Evolutionary conservation across 2,329 filamentous ascomycete genomes (phyloP), one percentile per base, ranked within the genome.

Genomic region (Microthyrium microscopicum): DNA sequence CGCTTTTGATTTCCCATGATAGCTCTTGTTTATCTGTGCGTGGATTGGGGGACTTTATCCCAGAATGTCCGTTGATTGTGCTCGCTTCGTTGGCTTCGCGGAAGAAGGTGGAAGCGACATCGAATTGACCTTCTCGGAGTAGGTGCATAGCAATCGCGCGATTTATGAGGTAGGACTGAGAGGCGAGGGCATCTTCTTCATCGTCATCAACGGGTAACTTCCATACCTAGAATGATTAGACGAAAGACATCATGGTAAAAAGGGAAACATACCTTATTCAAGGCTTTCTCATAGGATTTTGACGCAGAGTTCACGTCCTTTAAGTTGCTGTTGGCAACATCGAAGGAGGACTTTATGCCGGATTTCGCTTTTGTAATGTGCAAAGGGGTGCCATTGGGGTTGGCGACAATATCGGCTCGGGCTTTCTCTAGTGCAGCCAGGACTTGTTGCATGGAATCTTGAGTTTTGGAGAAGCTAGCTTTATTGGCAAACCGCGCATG

Each of bases 61-160:
- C n/a, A n/a, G n/a, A n/a, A n/a, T n/a, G n/a, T n/a, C n/a, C n/a
- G n/a, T n/a, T n/a, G n/a, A n/a, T n/a, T n/a, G n/a, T n/a, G n/a
- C n/a, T n/a, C n/a, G n/a, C 50, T 39, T 42, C 55, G 34, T 61
- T 56, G 20, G 68, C 70, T 60, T 95, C 89, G 11, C 68, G 61
- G 31, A 93, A 70, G 45, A 98, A 94, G 2, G 76, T 83, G 12
- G 76, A 73, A 9, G 87, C 87, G 2, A 93, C 85, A 16, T 66
- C 68, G 54, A 98, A 98, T 50, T 93, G 80, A 31, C 89, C 89
- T 57, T 95, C 87, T 26, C 89, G 80, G 25, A 98, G 68, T 16
- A 98, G 68, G 50, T 98, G 89, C 84, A 95, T 94, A 7, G 81
- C 81, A 45, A 98, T 91, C 5, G 89, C 87, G 36, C 85, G 73